Evolutionary conservation across 2,329 filamentous ascomycete genomes (phyloP), one percentile per base, ranked within the genome.

Genomic region (Pseudocercospora cruenta): DNA sequence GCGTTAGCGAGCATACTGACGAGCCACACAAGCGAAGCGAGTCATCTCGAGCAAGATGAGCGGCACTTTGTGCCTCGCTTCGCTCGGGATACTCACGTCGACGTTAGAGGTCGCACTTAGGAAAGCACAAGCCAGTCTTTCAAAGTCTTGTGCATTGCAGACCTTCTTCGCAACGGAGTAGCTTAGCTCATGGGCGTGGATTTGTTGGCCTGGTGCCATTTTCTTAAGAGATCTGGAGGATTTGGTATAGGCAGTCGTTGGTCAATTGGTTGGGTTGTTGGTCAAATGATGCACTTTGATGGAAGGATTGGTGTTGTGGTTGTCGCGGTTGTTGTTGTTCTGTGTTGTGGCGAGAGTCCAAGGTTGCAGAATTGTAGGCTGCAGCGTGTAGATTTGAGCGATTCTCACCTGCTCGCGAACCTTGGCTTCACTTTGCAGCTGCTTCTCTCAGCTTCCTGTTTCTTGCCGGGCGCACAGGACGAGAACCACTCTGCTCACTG

Each of bases 71-170:
- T n/a, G n/a, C 31, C 31, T 33, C 31, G 10, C 31, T 10, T 8
- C 31, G 31, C 10, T 12, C 31, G 31, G 9, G 31, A 2, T 33
- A 51, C 47, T 51, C 14, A 51, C 47, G 14, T 51, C 47, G 3
- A 51, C 47, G 21, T 22, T 43, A 9, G 19, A 16, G 8, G 22
- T 22, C 22, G 64, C 49, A 49, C 64, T 66, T 33, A 73, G 61
- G 39, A 64, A 69, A 5, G 68, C 71, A 49, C 72, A 72, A 4
- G 70, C 68, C 2, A 72, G 63, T 16, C 66, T 68, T 24, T 73
- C 69, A 43, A 71, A 63, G 31, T 71, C 69, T 5, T 62, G 39
- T 22, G 58, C 60, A 9, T 62, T 65, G 65, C 65, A 68, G 39
- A 71, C 26, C 51, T 70, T 62, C 39, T 72, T 70, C 22, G 70